Evolutionary conservation across 805 yeast species (phyloP), one percentile per base, ranked within the genome.

Genomic region (Wickerhamiella vanderwaltii): DNA sequence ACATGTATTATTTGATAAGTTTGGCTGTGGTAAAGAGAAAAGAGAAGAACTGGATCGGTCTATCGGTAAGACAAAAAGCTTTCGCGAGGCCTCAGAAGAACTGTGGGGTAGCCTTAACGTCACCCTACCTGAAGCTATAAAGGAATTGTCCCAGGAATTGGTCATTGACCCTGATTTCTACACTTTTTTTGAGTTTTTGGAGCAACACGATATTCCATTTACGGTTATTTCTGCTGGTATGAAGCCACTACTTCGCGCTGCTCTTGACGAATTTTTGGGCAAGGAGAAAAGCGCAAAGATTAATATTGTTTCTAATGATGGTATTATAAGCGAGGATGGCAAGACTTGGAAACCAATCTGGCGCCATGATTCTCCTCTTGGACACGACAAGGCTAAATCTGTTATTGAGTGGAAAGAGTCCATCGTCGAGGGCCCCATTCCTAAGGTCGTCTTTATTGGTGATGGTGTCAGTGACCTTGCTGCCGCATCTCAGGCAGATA

Each of bases 391-490:
- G 61, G 64, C 69, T 19, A 51, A 48, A 33, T 60, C 67, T 5
- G 57, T 65, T 45, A 51, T 56, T 43, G 68, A 65, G 46, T 63
- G 62, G 56, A 52, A 59, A 23, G 44, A 39, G 18, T 31, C 39
- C 16, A 35, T 37, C 36, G 9, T 43, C 30, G 45, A 45, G 38
- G 47, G 47, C 22, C 49, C 51, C 22, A 68, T 66, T 39, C 78
- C 79, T 0, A 58, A 71, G 41, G 52, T 74, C 22, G 59, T 59
- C 9, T 73, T 75, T 24, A 62, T 75, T 45, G 79, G 80, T 7
- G 70, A 73, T 29, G 81, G 81, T 4, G 69, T 73, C 22, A 65
- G 66, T n/a, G 69, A 65, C 41, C 52, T 65, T 23, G 66, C 69
- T 7, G 69, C 69, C 9, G 69, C 69, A 4, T 52, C 60, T 17